A percentile compares a stretch with the other conserved stretches of the same genome.
These are phyloP conservation scores for Daldinia sp. DNA, from an alignment of 2,329 filamentous ascomycete genomes.

Conservation along the genomic window DNA sequence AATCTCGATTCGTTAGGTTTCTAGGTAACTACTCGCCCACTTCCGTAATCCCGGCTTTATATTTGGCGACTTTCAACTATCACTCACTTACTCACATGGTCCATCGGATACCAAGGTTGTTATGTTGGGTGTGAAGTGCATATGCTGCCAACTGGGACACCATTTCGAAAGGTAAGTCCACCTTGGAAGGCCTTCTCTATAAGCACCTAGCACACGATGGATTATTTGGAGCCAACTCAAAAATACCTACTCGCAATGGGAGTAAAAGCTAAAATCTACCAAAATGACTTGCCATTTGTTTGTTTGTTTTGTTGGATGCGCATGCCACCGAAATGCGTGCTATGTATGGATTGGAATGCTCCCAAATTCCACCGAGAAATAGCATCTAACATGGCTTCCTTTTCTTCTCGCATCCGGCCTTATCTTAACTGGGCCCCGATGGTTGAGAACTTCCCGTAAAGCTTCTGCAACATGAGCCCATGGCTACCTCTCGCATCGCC, in stretches of 20 bases:
- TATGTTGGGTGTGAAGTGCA: not conserved
- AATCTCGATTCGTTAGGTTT: not conserved
- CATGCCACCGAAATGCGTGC: slow-evolving; percentile 29
- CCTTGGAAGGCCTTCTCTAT: not conserved
- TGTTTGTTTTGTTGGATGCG: not conserved
- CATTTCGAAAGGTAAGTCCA: not conserved
- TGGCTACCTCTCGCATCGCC: slow-evolving; percentile 22
- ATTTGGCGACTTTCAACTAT: slow-evolving; percentile 19
- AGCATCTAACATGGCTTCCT: slow-evolving; percentile 10
- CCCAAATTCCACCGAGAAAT: slow-evolving; percentile 19
- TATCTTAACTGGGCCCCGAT: not conserved
- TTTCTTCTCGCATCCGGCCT: not conserved
- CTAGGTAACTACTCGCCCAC: slow-evolving; percentile 3
- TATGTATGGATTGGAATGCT: slow-evolving; percentile 13
- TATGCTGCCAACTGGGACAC: not conserved
- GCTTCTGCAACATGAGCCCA: slow-evolving; percentile 17
- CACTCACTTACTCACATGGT: not conserved
- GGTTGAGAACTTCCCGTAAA: not conserved
- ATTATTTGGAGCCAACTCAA: not conserved
- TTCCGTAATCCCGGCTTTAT: slow-evolving; percentile 9
- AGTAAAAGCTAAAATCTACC: too few species aligned
- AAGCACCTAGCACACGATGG: not conserved
- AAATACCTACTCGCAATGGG: too few species aligned
- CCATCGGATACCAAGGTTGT: not conserved
- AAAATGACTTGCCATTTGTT: not conserved